These are phyloP conservation scores for Coniella lustricola DNA, from an alignment of 2,329 filamentous ascomycete genomes.

Conservation along the genomic window DNA sequence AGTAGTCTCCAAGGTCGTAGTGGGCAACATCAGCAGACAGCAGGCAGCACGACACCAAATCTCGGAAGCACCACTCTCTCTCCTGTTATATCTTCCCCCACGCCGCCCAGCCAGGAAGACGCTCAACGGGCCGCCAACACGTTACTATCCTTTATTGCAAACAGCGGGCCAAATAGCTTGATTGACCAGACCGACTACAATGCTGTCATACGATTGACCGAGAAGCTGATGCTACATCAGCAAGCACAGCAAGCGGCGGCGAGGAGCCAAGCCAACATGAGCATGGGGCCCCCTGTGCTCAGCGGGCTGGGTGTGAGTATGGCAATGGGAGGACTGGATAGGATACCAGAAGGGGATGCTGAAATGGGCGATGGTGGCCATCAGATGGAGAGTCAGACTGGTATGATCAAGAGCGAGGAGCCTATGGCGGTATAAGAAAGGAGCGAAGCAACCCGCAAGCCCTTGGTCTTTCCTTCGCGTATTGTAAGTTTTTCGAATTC, in stretches of 20 bases:
- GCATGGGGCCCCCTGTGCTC: slow-evolving; percentile 21
- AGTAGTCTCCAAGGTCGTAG: slow-evolving; percentile 35
- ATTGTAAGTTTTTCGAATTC: slow-evolving; percentile 4
- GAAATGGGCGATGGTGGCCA: slow-evolving; percentile 37
- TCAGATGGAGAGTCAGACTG: slow-evolving; percentile 14
- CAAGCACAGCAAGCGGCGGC: slow-evolving; percentile 25
- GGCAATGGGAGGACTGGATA: slow-evolving; percentile 42
- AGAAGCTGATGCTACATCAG: slow-evolving; percentile 71
- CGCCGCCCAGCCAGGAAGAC: slow-evolving; percentile 75
- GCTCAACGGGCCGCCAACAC: slow-evolving; percentile 75
- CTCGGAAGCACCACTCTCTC: slow-evolving; percentile 23
- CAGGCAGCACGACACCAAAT: slow-evolving; percentile 22
- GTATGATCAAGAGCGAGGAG: slow-evolving; percentile 29
- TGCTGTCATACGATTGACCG: slow-evolving; percentile 72
- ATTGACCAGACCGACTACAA: slow-evolving; percentile 73
- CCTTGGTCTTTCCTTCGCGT: neutral
- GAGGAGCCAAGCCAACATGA: slow-evolving; percentile 8
- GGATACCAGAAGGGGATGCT: slow-evolving; percentile 51
- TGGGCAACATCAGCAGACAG: slow-evolving; percentile 20
- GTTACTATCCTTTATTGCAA: slow-evolving; percentile 73
- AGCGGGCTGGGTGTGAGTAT: slow-evolving; percentile 8
- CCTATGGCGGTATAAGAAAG: slow-evolving; percentile 23
- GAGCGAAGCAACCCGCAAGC: neutral
- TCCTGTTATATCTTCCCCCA: slow-evolving; percentile 49
- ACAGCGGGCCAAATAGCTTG: slow-evolving; percentile 56